Base-by-base conservation (phyloP, 2,329 filamentous ascomycete species). In the Neofusicoccum ribis region DNA sequence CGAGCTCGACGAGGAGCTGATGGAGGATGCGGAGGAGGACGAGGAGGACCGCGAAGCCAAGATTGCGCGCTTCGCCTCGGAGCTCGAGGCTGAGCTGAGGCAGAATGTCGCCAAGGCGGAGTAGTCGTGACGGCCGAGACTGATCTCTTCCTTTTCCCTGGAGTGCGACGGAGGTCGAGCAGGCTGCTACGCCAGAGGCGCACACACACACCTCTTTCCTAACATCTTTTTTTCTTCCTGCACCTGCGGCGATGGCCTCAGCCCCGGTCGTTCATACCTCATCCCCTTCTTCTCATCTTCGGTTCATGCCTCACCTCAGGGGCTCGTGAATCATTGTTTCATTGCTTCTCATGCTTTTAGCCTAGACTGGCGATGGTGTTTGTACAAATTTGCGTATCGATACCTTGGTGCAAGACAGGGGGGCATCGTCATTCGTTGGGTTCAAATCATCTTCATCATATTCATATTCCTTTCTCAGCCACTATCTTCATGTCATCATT, bases 1-100 rank as follows among this genome's bases (percentile, higher is more conserved):
- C 15, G 61, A 64, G 11, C 50, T 64, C 49, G 61, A 64, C n/a
- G 61, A 49, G 15, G 61, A 63, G 41, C 49, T 58, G 50, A 23
- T 47, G n/a, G 46, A 63, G 15, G 36, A 49, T 5, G 58, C 43
- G 14, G 44, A 39, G 8, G n/a, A 56, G 51, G n/a, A 41, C 27
- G 44, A 39, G 8, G n/a, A 56, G 51, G n/a, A 41, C 27, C 43
- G 58, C 7, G 43, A 62, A 14, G 43, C 41, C 44, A 62, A 41
- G 43, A 27, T 62, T 15, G 58, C 58, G 9, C 43, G 46, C 20
- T 20, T 62, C 7, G 44, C 44, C 11, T 17, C 23, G 14, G 58
- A 62, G 17, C 46, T 62, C 43, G 58, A 62, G 44, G 58, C 58
- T 9, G 58, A 62, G 44, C 31, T 62, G 17, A 17, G 59, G 46